These are phyloP conservation scores for Plantago elongata DNA, from an alignment of 257 asterid species.

Conservation along the genomic window DNA sequence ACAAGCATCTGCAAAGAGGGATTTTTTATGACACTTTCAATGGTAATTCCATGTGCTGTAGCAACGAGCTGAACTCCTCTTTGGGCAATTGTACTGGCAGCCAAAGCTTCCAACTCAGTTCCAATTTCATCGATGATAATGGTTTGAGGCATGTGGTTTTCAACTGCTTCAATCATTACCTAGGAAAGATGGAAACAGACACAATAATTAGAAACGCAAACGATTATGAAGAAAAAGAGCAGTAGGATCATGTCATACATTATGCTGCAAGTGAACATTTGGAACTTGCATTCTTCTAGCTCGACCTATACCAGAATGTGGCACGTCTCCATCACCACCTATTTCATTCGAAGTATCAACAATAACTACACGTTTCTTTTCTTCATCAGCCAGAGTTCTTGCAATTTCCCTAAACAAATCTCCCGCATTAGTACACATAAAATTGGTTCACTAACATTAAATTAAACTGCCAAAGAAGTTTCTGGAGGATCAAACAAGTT, in stretches of 20 bases:
- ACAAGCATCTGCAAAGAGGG: constrained; percentile 90
- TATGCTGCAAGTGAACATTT: constrained; percentile 89
- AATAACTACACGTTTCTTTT: constrained; percentile 81
- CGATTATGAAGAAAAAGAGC: constrained; percentile 6
- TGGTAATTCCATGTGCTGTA: constrained; percentile 92
- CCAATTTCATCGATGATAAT: constrained; percentile 97
- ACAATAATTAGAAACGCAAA: constrained; percentile 15
- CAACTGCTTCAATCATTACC: constrained; percentile 99
- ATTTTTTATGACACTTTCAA: constrained; percentile 84
- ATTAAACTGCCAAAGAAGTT: background rate
- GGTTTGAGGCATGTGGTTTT: constrained; percentile 95
- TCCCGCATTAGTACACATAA: constrained; percentile 9
- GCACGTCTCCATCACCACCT: constrained; percentile 97
- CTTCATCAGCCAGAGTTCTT: constrained; percentile 88
- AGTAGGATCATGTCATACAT: constrained; percentile 41
- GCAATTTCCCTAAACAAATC: constrained; percentile 76
- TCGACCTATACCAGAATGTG: constrained; percentile 96
- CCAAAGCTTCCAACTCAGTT: constrained; percentile 93
- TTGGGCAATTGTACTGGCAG: constrained; percentile 97
- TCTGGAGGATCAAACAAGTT: background rate
- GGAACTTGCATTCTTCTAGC: constrained; percentile 99
- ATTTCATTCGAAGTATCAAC: constrained; percentile 98
- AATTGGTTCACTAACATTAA: background rate
- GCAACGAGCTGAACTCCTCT: constrained; percentile 99
- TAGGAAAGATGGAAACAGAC: constrained; percentile 22